phyloP scores from a whole-genome alignment of 495 filamentous ascomycete genomes.

The Trichoderma parareesei region DNA sequence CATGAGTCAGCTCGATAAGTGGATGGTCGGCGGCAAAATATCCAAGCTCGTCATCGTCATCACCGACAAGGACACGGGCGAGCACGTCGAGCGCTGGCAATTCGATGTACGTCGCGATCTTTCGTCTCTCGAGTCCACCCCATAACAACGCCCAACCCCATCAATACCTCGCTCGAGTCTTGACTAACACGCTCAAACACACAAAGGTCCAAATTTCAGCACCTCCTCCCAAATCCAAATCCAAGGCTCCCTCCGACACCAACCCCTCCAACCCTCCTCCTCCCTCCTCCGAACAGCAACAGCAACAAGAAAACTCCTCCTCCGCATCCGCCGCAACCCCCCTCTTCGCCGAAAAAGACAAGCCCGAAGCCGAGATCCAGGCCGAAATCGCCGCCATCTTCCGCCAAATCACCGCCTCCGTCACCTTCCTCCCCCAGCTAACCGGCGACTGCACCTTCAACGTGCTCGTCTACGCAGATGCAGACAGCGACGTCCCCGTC shows the following conservation, averaged over 20 bases:
- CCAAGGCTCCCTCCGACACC: slow-evolving; percentile 21
- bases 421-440: slow-evolving; percentile 91
- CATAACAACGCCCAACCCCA: not conserved
- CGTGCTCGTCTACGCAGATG: slow-evolving; percentile 94
- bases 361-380: slow-evolving; percentile 88
- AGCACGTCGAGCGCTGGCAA: slow-evolving; percentile 94
- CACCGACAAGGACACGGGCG: slow-evolving; percentile 91
- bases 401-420: slow-evolving; percentile 94
- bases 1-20: slow-evolving; percentile 90
- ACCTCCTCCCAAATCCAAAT: slow-evolving; percentile 40
- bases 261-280: not conserved
- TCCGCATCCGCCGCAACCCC: slow-evolving; percentile 20
- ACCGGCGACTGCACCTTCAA: slow-evolving; percentile 96
- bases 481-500: slow-evolving; percentile 90
- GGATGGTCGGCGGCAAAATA: slow-evolving; percentile 95
- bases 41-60: slow-evolving; percentile 94
- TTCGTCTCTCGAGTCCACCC: not conserved
- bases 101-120: slow-evolving; percentile 65
- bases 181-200: not conserved
- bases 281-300: not conserved
- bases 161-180: not conserved
- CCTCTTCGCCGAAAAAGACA: slow-evolving; percentile 45
- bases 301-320: slow-evolving; percentile 18
- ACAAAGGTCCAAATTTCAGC: slow-evolving; percentile 60
- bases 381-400: slow-evolving; percentile 92